These are phyloP conservation scores for Pseudomonodictys pantanalensis DNA, from an alignment of 495 filamentous ascomycete species.

Conservation along the genomic window DNA sequence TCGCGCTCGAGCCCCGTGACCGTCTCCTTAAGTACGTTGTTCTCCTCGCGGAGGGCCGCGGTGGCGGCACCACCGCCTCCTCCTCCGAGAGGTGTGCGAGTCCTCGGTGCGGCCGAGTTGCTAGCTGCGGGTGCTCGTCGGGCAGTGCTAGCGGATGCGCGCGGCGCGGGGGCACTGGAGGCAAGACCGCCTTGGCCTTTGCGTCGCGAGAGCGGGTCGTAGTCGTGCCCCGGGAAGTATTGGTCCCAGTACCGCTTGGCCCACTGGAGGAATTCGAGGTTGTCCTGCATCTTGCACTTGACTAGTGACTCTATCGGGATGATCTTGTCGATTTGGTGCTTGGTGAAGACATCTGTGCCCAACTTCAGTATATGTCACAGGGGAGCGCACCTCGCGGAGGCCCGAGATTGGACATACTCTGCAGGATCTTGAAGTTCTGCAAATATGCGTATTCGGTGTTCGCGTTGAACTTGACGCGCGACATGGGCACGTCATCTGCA, in stretches of 20 bases:
- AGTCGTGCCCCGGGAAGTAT: conserved; percentile 93
- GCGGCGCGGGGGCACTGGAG: conserved; percentile 46
- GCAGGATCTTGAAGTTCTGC: conserved; percentile 95
- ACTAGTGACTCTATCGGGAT: conserved; percentile 83
- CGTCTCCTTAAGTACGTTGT: conserved; percentile 60
- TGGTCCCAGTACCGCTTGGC: conserved; percentile 96
- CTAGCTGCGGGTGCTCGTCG: conserved; percentile 67
- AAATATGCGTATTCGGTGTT: conserved; percentile 96
- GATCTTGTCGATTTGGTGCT: conserved; percentile 79
- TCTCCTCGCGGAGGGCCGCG: conserved; percentile 75
- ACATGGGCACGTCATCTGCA: conserved; percentile 88
- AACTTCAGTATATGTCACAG: conserved; percentile 3
- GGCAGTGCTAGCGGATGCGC: conserved; percentile 48
- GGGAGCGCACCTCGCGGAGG: not conserved
- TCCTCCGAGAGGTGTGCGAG: conserved; percentile 45
- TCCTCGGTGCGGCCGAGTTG: conserved; percentile 47
- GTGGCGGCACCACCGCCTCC: conserved; percentile 51
- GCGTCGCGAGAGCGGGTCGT: conserved; percentile 81
- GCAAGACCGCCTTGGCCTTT: conserved; percentile 70
- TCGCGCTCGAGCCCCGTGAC: conserved; percentile 55
- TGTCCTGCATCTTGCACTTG: conserved; percentile 99
- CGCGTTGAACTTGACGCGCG: conserved; percentile 95
- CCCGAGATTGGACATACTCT: conserved; percentile 62
- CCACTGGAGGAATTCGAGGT: conserved; percentile 98
- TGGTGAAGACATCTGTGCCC: conserved; percentile 69